Base-by-base conservation (phyloP, 139 green algal genomes). In the Asterochloris erici region DNA sequence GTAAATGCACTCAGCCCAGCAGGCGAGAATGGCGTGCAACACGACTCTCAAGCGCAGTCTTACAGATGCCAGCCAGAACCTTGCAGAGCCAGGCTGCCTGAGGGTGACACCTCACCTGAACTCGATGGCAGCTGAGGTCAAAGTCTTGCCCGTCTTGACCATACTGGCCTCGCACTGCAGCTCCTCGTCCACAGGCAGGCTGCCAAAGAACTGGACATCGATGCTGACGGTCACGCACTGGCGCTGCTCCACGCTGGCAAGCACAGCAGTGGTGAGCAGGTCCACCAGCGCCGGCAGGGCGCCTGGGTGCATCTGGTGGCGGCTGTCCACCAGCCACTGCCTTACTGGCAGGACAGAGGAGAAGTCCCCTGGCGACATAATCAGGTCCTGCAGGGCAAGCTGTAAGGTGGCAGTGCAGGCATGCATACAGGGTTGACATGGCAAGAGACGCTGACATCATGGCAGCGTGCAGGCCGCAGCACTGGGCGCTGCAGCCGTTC, bases 51-150 rank as follows among this genome's bases (percentile, higher is more conserved):
- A 76, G 0, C 29, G 47, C n/a, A 27, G 19, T 71, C 21, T 24
- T 2, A 71, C 66, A 71, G 16, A 70, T 14, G 64, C 16, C 64
- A 70, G 66, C 17, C 10, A 17, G 9, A 54, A 54, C 12, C 70
- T 21, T 71, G 66, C 19, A 21, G 19, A 26, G 19, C 17, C 66
- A 21, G 21, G 17, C 19, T 71, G 66, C 17, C 10, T 21, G 73
- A 24, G 47, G 15, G 11, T 15, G 1, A 0, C 23, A 26, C 12
- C 60, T 60, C 23, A 80, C 76, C 76, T 80, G 60, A 80, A 80
- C 23, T 69, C 28, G 60, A 80, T n/a, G 68, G 68, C 76, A 69
- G 76, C 76, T 70, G 68, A 80, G 23, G 76, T 80, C 12, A 80
- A 9, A 0, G 60, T 80, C n/a, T 70, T 80, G 76, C 76, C 76